Evolutionary conservation across 176 grass and related monocot genomes (phyloP).

Genomic region (Avena sativa): DNA sequence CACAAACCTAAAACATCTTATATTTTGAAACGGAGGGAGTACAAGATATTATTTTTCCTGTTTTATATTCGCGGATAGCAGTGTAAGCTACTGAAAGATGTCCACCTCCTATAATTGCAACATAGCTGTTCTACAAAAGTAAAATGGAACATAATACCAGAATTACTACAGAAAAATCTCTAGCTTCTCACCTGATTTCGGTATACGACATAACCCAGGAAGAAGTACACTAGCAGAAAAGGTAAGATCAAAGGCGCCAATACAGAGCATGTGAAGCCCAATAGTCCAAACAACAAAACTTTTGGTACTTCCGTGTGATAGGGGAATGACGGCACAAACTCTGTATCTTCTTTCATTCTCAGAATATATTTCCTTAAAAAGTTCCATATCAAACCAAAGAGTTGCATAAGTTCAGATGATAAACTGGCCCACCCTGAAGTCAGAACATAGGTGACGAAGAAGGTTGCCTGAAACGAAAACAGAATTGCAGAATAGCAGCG

Average conservation of each 20-base stretch:
- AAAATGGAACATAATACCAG: neutral
- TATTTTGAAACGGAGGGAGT: too few relatives aligned
- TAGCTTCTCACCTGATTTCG: slow-evolving; percentile 78
- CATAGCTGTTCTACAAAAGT: neutral
- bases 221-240: slow-evolving; percentile 93
- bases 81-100: neutral
- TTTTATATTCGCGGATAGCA: neutral
- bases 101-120: neutral
- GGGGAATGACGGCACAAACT: slow-evolving; percentile 71
- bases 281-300: slow-evolving; percentile 80
- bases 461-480: slow-evolving; percentile 76
- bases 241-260: slow-evolving; percentile 89
- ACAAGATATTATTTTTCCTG: neutral
- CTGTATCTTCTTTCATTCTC: slow-evolving; percentile 62
- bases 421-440: slow-evolving; percentile 99
- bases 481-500: slow-evolving; percentile 21
- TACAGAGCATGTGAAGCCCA: slow-evolving; percentile 90
- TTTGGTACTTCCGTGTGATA: slow-evolving; percentile 97
- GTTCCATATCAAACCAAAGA: slow-evolving; percentile 82
- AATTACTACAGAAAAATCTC: neutral
- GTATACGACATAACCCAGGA: slow-evolving; percentile 90
- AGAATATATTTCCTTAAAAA: slow-evolving; percentile 79
- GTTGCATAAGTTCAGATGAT: slow-evolving; percentile 87
- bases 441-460: slow-evolving; percentile 98
- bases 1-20: too few relatives aligned